These are phyloP conservation scores for Penicillium sp. DNA, from an alignment of 2,329 filamentous ascomycete genomes.

Conservation along the genomic window DNA sequence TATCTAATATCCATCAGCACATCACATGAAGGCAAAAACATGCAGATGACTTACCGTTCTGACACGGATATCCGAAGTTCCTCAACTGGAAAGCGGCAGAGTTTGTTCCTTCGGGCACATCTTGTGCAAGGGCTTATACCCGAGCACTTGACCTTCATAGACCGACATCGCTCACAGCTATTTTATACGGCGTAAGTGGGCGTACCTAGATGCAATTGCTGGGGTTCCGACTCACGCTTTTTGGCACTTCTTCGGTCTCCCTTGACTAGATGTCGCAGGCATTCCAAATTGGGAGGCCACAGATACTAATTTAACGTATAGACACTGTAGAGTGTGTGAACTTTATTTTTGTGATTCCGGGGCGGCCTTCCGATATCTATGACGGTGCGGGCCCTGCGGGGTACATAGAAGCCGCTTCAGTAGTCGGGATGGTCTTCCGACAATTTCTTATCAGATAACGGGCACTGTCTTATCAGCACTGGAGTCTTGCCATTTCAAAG, in stretches of 20 bases:
- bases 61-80: conserved; percentile 25
- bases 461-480: too few species aligned
- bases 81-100: conserved; percentile 23
- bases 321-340: not conserved
- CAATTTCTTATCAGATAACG: conserved; percentile 15
- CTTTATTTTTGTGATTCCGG: conserved; percentile 3
- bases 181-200: not conserved
- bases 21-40: too few species aligned
- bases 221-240: conserved; percentile 17
- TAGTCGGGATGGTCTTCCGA: conserved; percentile 20
- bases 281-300: conserved; percentile 9
- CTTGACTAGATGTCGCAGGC: conserved; percentile 12
- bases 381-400: conserved; percentile 9
- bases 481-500: too few species aligned
- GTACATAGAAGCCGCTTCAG: not conserved
- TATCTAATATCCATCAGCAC: conserved; percentile 14
- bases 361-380: conserved; percentile 17
- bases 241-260: conserved; percentile 21
- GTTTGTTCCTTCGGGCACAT: conserved; percentile 24
- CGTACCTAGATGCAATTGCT: not conserved
- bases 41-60: conserved; percentile 17
- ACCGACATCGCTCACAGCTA: conserved; percentile 28
- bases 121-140: conserved; percentile 25
- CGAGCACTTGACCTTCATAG: conserved; percentile 31
- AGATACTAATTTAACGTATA: not conserved